Base-by-base conservation (phyloP, 352 stramenopile species). In the Blastocystis sp. region DNA sequence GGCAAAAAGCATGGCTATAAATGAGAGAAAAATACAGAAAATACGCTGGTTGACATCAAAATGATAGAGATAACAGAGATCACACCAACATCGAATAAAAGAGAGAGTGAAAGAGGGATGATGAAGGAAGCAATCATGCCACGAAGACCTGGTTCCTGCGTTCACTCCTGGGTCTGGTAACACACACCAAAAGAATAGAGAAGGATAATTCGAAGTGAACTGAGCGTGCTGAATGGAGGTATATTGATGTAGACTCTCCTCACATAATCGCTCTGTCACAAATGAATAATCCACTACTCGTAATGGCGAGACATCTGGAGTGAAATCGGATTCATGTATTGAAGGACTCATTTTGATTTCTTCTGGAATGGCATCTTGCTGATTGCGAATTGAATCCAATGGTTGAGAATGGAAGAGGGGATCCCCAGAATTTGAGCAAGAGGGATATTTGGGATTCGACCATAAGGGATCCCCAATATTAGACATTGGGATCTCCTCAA, bases 171-270 rank as follows among this genome's bases (percentile, higher is more conserved):
- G 15, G 15, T 84, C 73, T 54, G 73, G 22, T 19, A 84, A 27
- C 30, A 64, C 40, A 33, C 48, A 69, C 73, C 73, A 84, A 37
- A 44, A 84, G 33, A 66, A 66, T n/a, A 84, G 35, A 17, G 73
- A 84, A 11, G 73, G 73, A 24, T 66, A 66, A 35, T 33, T 19
- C 5, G 30, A 53, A 5, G 48, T 15, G 27, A 84, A 54, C 22
- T 66, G 53, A 15, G 58, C 11, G n/a, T 64, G 73, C 6, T 51
- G 22, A 13, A 7, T 1, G 2, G 27, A 57, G 4, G 59, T 48
- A 35, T 44, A 7, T 24, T 6, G 22, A 56, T 53, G 27, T n/a
- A 54, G 27, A 4, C 33, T 60, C 24, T 9, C 51, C 19, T n/a
- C 15, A 33, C 73, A 66, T 9, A 68, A 30, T 56, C 42, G 22